Base-by-base conservation (phyloP, 768 basidiomycete genomes). In the Lactarius evosmus region DNA sequence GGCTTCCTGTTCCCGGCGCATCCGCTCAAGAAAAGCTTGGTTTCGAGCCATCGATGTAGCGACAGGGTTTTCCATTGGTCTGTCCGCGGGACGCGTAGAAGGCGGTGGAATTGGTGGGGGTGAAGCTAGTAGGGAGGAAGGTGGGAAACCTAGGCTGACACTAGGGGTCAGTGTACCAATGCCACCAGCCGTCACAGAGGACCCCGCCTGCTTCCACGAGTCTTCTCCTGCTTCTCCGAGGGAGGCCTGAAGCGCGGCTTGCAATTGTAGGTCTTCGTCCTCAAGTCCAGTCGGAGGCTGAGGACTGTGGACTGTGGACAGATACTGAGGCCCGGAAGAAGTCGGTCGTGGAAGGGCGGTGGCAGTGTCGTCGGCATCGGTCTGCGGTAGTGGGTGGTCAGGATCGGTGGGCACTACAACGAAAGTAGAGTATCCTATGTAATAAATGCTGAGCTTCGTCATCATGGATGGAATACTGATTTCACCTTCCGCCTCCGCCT, bases 251-350 rank as follows among this genome's bases (percentile, higher is more conserved):
- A 95, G 77, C 0, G 91, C 94, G 6, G 86, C 89, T 72, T 97
- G 95, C 2, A 96, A 82, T 62, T 93, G 91, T 69, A 86, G 82
- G 72, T 97, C 94, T 71, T 94, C 93, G 67, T 93, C 89, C 63
- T 90, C 93, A 51, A 89, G 75, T 3, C 78, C 82, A 19, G 59
- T 19, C 9, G 59, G 57, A 30, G 63, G 30, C 7, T 7, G 29
- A 36, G 61, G 50, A 8, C 51, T 29, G 41, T 41, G 62, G 44
- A 60, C 12, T 29, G 69, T 61, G 52, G 61, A 65, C 14, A 52
- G 11, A 50, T 58, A 60, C 51, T 67, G 62, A 54, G 64, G 51
- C 38, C 70, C 63, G 8, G 76, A 69, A 12, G 79, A 77, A n/a
- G 72, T 72, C 19, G 82, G 80, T 70, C 85, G 84, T 25, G 87